A percentile compares a stretch with the other conserved stretches of the same genome.
Conservation (phyloP, 345 rosid species). For the Ceriops decandra region DNA sequence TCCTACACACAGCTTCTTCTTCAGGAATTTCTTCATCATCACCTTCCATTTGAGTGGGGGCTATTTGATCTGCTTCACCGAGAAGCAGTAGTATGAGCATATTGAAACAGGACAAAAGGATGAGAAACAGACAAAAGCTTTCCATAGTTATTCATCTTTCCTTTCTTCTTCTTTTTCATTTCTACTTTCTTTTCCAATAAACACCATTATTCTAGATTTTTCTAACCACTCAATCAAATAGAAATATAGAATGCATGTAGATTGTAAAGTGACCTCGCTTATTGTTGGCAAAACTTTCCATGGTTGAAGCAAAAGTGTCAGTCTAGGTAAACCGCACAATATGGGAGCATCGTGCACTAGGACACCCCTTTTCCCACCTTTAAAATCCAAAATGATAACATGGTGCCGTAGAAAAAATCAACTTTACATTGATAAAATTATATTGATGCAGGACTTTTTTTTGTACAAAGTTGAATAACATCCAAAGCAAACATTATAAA, state of each 20-base stretch:
- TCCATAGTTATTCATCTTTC: no score
- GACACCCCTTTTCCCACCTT: not conserved
- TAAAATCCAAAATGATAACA: not conserved
- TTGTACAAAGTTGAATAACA: not conserved
- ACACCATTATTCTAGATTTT: no score
- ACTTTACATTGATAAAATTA: not conserved
- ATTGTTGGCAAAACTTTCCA: not conserved
- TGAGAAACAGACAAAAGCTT: not conserved
- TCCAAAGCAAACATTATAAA: not conserved
- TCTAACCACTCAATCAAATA: no score
- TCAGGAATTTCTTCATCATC: conserved; percentile 92
- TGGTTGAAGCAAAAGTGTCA: not conserved
- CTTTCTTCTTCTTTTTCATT: no score
- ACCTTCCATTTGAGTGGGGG: conserved; percentile 43
- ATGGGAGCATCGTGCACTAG: no score
- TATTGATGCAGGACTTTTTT: not conserved
- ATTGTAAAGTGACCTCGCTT: not conserved
- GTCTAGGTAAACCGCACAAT: no score
- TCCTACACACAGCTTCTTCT: conserved; percentile 95
- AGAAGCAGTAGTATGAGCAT: conserved; percentile 13
- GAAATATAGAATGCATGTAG: not conserved
- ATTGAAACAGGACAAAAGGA: conserved; percentile 1
- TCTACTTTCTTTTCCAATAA: no score
- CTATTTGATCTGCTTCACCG: conserved; percentile 54
- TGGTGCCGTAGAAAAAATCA: not conserved